These are phyloP conservation scores for Mortierella claussenii DNA, from an alignment of 192 early-diverging fungal genomes.

Conservation along the genomic window DNA sequence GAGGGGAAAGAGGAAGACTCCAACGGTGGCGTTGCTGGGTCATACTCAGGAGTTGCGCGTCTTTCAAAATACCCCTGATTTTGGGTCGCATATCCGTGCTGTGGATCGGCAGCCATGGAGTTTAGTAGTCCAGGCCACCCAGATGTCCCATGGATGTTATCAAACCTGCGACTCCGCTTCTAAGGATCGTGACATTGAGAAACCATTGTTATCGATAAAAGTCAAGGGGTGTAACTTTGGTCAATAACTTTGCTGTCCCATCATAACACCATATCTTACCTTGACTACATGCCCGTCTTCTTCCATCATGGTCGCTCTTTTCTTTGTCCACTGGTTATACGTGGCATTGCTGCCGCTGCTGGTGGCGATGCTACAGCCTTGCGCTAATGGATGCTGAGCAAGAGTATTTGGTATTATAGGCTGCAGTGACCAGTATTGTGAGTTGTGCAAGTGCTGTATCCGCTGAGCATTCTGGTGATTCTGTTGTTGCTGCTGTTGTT, in stretches of 20 bases:
- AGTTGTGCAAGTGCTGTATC: not conserved
- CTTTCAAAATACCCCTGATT: constrained; percentile 6
- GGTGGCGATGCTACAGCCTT: not conserved
- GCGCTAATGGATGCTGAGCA: not conserved
- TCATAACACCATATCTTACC: too few relatives aligned
- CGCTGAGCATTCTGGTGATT: not conserved
- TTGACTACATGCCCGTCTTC: not conserved
- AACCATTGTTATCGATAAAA: too few relatives aligned
- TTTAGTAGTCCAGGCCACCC: constrained; percentile 16
- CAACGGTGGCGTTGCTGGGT: constrained; percentile 25
- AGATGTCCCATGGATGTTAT: not conserved
- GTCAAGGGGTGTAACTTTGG: too few relatives aligned
- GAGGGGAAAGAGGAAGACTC: constrained; percentile 4
- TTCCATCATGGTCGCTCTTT: constrained; percentile 1
- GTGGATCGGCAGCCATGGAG: not conserved
- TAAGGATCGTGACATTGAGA: too few relatives aligned
- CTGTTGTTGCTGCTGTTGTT: not conserved
- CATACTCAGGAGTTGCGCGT: not conserved
- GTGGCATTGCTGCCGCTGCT: not conserved
- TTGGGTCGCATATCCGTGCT: not conserved
- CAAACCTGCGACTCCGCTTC: constrained; percentile 12
- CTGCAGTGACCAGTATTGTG: not conserved
- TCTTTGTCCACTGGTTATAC: constrained; percentile 14
- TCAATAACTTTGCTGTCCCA: too few relatives aligned
- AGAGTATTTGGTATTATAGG: not conserved